Evolutionary conservation across 495 filamentous ascomycete genomes (phyloP), one percentile per base, ranked within the genome.

Genomic region (Xylaria telfairii): DNA sequence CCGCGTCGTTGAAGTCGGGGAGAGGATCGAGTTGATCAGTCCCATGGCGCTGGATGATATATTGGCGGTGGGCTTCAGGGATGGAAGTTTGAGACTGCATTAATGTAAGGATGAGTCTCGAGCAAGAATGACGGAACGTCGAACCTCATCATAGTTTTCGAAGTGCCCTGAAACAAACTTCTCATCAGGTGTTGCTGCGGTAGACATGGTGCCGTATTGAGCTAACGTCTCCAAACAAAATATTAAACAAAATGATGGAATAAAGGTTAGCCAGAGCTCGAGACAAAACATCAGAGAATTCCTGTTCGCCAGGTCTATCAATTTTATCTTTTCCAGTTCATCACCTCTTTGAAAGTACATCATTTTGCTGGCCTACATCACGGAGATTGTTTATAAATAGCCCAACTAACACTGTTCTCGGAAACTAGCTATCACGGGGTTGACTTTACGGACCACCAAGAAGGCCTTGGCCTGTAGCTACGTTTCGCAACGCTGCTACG

Each of bases 1-100:
- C 87, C n/a, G 81, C 84, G 39, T 81, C 78, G 56, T 79, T 80
- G 75, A 83, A 80, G 41, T 81, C 75, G 19, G 87, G 87, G 7
- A 89, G 74, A 10, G 87, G 87, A 70, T 86, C 84, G 8, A 89
- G 80, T 28, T 87, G 82, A 47, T 86, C 65, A 12, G 87, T 88
- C 32, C 87, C 87, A 81, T 89, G 87, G 47, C 84, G 82, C 60
- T 83, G 72, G 9, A 88, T 75, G 54, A 88, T 76, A 77, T 85
- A 88, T 39, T 87, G 84, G 28, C 81, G 81, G 72, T 88, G 85
- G 19, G 80, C 77, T 56, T 73, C 74, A 4, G 76, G 56, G 9
- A 82, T 60, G 56, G 56, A 60, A 39, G 30, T 62, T 42, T 62
- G 59, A 62, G 59, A 42, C 59, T 62, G 24, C 37, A 66, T 46